Conservation (phyloP, 176 grass and related monocot genomes). For the Raddia guianensis region DNA sequence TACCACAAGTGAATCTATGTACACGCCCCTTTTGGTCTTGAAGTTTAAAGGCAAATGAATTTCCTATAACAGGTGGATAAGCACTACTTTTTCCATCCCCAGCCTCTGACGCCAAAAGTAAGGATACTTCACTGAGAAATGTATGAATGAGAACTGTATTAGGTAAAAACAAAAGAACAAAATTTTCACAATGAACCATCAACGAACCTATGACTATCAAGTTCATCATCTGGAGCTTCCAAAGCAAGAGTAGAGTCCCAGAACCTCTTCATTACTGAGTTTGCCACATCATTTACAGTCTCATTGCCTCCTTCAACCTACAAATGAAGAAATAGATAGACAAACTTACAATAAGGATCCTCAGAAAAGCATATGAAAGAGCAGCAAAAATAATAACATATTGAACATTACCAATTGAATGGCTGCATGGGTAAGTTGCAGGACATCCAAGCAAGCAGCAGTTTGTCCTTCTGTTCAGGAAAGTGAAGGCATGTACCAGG, state of each 20-base stretch:
- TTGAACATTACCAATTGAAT: constrained; percentile 85
- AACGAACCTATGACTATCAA: constrained; percentile 74
- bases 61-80: constrained; percentile 70
- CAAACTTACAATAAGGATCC: constrained; percentile 31
- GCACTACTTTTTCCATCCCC: constrained; percentile 64
- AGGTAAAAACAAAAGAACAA: constrained; percentile 8
- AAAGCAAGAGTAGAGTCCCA: constrained; percentile 98
- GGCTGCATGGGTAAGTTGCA: constrained; percentile 87
- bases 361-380: constrained; percentile 3
- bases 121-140: constrained; percentile 71
- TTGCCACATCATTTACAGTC: constrained; percentile 84
- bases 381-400: constrained; percentile 30
- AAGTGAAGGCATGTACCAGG: constrained; percentile 40
- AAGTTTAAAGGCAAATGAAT: constrained; percentile 91
- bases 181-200: constrained; percentile 24
- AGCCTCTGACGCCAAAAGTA: constrained; percentile 74
- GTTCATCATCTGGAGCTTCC: constrained; percentile 80
- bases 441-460: constrained; percentile 89
- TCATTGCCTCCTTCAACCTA: constrained; percentile 87
- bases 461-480: constrained; percentile 68
- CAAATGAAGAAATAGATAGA: constrained; percentile 35
- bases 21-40: constrained; percentile 75
- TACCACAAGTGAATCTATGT: constrained; percentile 89
- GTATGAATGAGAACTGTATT: constrained; percentile 16
- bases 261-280: constrained; percentile 94